Evolutionary conservation across 2,329 filamentous ascomycete genomes (phyloP).

Genomic region (Aspergillus sp.): DNA sequence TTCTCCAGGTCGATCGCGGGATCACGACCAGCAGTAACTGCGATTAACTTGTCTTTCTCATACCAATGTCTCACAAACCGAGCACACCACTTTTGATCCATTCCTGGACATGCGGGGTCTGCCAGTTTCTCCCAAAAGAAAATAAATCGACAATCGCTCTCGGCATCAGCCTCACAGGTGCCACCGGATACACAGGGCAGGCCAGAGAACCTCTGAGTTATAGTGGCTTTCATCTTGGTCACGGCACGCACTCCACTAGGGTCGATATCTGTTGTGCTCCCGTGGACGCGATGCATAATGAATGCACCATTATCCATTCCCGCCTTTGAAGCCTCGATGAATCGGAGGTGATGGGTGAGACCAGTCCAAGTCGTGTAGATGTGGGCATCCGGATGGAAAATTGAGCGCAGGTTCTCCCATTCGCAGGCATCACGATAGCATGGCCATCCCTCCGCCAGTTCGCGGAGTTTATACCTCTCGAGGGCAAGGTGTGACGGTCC

Average conservation of each 20-base stretch:
- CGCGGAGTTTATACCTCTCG: constrained; percentile 48
- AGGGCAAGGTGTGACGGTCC: constrained; percentile 43
- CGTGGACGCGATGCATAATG: constrained; percentile 55
- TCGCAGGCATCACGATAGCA: constrained; percentile 51
- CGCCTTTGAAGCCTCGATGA: constrained; percentile 50
- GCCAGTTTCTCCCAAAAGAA: constrained; percentile 45
- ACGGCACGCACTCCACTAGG: constrained; percentile 40
- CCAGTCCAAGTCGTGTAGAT: constrained; percentile 54
- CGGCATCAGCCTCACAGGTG: constrained; percentile 44
- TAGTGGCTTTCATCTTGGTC: constrained; percentile 52
- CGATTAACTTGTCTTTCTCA: constrained; percentile 53
- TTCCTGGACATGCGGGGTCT: background rate
- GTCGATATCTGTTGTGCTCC: constrained; percentile 44
- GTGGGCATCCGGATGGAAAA: constrained; percentile 49
- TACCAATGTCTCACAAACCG: constrained; percentile 50
- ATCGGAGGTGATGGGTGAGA: constrained; percentile 39
- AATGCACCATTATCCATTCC: constrained; percentile 53
- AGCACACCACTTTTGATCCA: constrained; percentile 42
- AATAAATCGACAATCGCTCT: constrained; percentile 47
- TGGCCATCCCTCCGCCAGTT: constrained; percentile 52
- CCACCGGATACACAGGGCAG: constrained; percentile 24
- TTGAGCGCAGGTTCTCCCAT: constrained; percentile 52
- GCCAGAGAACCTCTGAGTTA: constrained; percentile 47
- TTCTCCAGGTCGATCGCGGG: constrained; percentile 42
- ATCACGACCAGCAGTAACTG: constrained; percentile 43